Base-by-base conservation (phyloP, 2,329 filamentous ascomycete species). In the Beauveria rudraprayagi region DNA sequence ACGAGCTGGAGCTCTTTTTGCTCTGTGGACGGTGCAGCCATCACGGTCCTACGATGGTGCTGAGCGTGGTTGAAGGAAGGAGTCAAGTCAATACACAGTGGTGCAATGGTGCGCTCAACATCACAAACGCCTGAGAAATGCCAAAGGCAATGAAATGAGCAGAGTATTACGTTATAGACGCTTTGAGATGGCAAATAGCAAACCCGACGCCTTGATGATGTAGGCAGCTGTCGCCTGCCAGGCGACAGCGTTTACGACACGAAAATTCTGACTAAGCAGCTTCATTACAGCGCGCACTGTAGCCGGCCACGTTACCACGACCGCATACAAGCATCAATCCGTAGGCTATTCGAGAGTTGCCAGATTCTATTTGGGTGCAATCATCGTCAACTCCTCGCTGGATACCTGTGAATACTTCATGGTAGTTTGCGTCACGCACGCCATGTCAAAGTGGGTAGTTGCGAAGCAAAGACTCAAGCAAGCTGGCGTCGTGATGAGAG, bases 1-100 rank as follows among this genome's bases (percentile, higher is more conserved):
- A 96, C 84, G 64, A 97, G 83, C 66, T 86, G 84, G 66, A 96
- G 80, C 81, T 96, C 92, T 64, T 87, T 85, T 73, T 88, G 80
- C 74, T 89, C 86, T 6, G 77, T 68, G 11, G 77, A 70, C 28
- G 68, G 58, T 30, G 67, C 63, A 28, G 77, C 67, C 77, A 78
- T 79, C 63, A 37, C 64, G 63, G 55, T 16, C 19, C 37, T 5
- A 55, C 22, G 58, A 40, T 16, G 44, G 19, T 30, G 47, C 52
- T 52, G 43, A 43, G 58, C 8, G 44, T 51, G 22, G 51, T 11
- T 9, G 43, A 43, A n/a, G 17, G 37, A 19, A 16, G 30, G 9
- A 37, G 2, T n/a, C 40, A 28, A 28, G 11, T 54, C 19, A 16
- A 50, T 50, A 46, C 30, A 14, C 19, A 37, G 22, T 22, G 14